Conservation (phyloP, 371 early-diverging fungal genomes). For the Mortierella sp. region DNA sequence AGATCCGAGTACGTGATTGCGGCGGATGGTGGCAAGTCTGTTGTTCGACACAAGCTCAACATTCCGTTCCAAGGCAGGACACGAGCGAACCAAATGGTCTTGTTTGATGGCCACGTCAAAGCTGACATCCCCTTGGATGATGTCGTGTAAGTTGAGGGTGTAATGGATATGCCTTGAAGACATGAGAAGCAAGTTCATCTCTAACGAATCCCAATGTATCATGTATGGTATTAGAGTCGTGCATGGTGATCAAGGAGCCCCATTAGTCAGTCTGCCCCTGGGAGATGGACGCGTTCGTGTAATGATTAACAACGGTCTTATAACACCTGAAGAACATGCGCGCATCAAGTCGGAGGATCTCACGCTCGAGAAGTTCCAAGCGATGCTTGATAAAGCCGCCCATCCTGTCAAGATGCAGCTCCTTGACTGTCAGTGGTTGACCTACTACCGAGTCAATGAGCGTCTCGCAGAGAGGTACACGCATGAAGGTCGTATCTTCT, state of each 20-base stretch:
- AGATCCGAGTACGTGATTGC: conserved; percentile 31
- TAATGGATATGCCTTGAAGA: too few relatives aligned
- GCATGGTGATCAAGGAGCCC: conserved; percentile 11
- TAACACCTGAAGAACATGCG: conserved; percentile 22
- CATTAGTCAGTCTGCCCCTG: conserved; percentile 18
- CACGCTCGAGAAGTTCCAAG: conserved; percentile 16
- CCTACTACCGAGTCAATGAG: conserved; percentile 46
- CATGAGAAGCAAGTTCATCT: too few relatives aligned
- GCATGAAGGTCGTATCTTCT: conserved; percentile 42
- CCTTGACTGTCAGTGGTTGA: conserved; percentile 27
- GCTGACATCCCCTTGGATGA: conserved; percentile 8
- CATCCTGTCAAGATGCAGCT: conserved; percentile 15
- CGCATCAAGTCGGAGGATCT: conserved; percentile 4
- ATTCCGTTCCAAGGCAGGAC: conserved; percentile 32
- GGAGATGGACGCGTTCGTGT: conserved; percentile 13
- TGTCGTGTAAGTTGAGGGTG: conserved; percentile 15
- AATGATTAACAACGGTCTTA: conserved; percentile 16
- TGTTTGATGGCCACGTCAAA: conserved; percentile 29
- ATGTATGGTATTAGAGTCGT: conserved; percentile 1
- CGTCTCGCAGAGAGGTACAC: conserved; percentile 26
- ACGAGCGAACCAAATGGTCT: conserved; percentile 21
- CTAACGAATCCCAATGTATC: too few relatives aligned
- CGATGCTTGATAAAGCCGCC: background rate
- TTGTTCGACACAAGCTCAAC: conserved; percentile 29
- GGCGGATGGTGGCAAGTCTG: conserved; percentile 33